A percentile compares a stretch with the other conserved stretches of the same genome.
Evolutionary conservation across 192 early-diverging fungal species (phyloP).

Genomic region (Rhizoclosmatium globosum): DNA sequence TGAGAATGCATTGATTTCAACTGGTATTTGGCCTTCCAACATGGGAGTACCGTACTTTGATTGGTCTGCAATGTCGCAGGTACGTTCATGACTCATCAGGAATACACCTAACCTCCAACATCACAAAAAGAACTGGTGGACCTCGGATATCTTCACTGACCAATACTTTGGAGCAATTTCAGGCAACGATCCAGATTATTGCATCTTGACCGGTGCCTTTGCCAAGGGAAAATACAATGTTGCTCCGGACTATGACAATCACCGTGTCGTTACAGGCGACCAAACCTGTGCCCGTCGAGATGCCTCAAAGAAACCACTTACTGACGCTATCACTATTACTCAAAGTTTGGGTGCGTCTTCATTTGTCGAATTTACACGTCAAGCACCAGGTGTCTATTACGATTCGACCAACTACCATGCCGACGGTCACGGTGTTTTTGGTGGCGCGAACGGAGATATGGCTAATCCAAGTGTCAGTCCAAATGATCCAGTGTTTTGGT

Average conservation of each 20-base stretch:
- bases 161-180: constrained; percentile 16
- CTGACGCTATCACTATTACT: constrained; percentile 19
- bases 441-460: constrained; percentile 25
- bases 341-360: background rate
- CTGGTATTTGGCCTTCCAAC: constrained; percentile 28
- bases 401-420: constrained; percentile 29
- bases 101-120: no score
- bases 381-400: constrained; percentile 15
- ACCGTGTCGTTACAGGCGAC: constrained; percentile 4
- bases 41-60: constrained; percentile 30
- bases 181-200: constrained; percentile 1
- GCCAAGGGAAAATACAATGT: background rate
- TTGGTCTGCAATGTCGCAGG: constrained; percentile 31
- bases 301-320: background rate
- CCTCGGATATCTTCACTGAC: constrained; percentile 17
- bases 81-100: background rate
- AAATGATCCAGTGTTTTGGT: constrained; percentile 33
- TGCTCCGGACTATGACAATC: background rate
- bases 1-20: constrained; percentile 20
- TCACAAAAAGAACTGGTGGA: constrained; percentile 24
- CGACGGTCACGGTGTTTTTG: constrained; percentile 15
- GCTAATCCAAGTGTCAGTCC: constrained; percentile 26
- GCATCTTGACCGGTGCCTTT: constrained; percentile 16
- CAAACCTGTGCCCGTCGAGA: constrained; percentile 16
- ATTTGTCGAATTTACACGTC: constrained; percentile 6